A percentile compares a stretch with the other conserved stretches of the same genome.
phyloP scores from a whole-genome alignment of 148 eudicot genomes.

The Nepenthes gracilis region DNA sequence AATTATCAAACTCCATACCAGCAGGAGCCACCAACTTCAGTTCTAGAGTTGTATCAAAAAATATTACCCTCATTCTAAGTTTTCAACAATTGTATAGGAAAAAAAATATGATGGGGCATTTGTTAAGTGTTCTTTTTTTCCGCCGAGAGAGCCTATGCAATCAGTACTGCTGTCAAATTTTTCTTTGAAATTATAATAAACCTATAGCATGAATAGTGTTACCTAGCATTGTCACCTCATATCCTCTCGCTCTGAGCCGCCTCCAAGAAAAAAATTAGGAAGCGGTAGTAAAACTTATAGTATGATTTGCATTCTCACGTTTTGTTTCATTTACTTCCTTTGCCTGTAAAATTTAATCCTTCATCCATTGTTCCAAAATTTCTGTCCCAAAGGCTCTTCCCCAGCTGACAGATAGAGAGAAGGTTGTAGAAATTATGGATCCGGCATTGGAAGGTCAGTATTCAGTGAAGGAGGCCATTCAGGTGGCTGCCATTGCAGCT shows the following conservation, averaged over 20 bases:
- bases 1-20: too few relatives aligned
- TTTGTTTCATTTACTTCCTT: background rate
- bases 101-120: too few relatives aligned
- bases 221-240: background rate
- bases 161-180: too few relatives aligned
- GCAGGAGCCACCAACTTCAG: too few relatives aligned
- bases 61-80: too few relatives aligned
- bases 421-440: conserved; percentile 79
- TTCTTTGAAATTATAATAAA: too few relatives aligned
- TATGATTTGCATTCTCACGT: background rate
- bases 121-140: too few relatives aligned
- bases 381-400: conserved; percentile 58
- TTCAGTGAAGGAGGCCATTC: conserved; percentile 73
- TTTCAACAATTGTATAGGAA: too few relatives aligned
- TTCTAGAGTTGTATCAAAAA: too few relatives aligned
- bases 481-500: conserved; percentile 94
- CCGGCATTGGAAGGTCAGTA: conserved; percentile 78
- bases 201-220: too few relatives aligned
- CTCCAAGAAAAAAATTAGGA: background rate
- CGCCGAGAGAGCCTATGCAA: too few relatives aligned
- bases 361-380: background rate
- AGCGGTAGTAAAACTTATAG: too few relatives aligned
- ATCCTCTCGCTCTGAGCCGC: background rate
- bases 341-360: background rate
- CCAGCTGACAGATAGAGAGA: conserved; percentile 75